phyloP scores from a whole-genome alignment of 2,329 filamentous ascomycete genomes.

The Fusarium bulbicola region DNA sequence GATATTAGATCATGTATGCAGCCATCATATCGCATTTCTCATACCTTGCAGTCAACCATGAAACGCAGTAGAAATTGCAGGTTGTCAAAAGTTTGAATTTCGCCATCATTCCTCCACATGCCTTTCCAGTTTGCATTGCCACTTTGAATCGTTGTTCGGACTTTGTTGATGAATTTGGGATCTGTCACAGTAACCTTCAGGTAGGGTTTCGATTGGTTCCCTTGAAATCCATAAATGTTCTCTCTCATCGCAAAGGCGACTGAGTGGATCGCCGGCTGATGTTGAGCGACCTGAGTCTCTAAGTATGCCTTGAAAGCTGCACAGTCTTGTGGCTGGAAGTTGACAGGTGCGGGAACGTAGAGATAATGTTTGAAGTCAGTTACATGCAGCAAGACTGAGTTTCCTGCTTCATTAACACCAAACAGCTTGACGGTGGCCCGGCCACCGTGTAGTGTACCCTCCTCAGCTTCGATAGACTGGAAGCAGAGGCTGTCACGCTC shows the following conservation, averaged over 20 bases:
- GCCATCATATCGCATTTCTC: background rate
- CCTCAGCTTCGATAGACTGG: conserved; percentile 95
- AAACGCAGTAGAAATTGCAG: conserved; percentile 95
- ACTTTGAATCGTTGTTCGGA: conserved; percentile 79
- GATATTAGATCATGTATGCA: conserved; percentile 26
- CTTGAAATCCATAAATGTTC: conserved; percentile 93
- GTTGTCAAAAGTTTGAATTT: conserved; percentile 92
- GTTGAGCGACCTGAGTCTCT: conserved; percentile 79
- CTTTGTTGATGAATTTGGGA: conserved; percentile 80
- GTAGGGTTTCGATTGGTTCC: conserved; percentile 90
- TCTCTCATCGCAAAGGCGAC: conserved; percentile 86
- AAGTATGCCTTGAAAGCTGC: conserved; percentile 81
- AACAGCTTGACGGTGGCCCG: conserved; percentile 87
- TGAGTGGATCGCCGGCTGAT: conserved; percentile 78
- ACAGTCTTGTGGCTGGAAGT: conserved; percentile 82
- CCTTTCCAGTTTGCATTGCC: conserved; percentile 88
- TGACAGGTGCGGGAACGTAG: conserved; percentile 87
- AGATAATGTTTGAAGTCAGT: conserved; percentile 97
- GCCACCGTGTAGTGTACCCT: conserved; percentile 82
- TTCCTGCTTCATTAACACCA: conserved; percentile 83
- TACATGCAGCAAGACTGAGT: conserved; percentile 94
- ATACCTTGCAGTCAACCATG: conserved; percentile 94
- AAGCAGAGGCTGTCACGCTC: conserved; percentile 79
- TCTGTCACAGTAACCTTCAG: conserved; percentile 94
- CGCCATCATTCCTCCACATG: conserved; percentile 78